phyloP scores from a whole-genome alignment of 805 yeast genomes.

The Pichia sporocuriosa region DNA sequence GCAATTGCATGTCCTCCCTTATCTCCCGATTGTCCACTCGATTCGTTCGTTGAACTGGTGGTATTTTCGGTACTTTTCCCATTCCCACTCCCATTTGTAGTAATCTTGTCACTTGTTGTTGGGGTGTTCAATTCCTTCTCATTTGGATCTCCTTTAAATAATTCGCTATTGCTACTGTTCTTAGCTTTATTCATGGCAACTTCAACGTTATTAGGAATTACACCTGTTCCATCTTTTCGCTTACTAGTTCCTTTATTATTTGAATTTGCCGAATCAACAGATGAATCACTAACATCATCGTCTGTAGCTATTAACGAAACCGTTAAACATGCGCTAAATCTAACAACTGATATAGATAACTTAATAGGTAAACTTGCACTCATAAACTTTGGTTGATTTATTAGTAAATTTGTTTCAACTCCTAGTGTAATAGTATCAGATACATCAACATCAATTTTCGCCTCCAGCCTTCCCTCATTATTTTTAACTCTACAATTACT shows the following conservation, averaged over 20 bases:
- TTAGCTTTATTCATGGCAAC: too few relatives aligned
- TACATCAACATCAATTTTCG: conserved; percentile 84
- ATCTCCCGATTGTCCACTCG: not conserved
- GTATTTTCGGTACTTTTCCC: not conserved
- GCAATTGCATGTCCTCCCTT: conserved; percentile 40
- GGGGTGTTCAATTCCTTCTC: too few relatives aligned
- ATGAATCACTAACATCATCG: conserved; percentile 15
- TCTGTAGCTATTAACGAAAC: conserved; percentile 53
- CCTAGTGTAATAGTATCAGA: conserved; percentile 84
- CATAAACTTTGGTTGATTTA: conserved; percentile 77
- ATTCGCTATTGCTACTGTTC: too few relatives aligned
- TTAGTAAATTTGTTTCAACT: conserved; percentile 67
- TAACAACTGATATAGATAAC: conserved; percentile 76
- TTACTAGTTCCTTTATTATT: conserved; percentile 5
- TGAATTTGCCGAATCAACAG: not conserved
- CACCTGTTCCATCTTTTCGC: conserved; percentile 1
- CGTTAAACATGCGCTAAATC: conserved; percentile 85
- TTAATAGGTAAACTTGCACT: conserved; percentile 85
- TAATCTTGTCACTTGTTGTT: too few relatives aligned
- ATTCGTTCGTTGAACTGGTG: not conserved
- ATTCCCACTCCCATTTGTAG: not conserved
- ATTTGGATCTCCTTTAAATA: too few relatives aligned
- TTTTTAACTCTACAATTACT: conserved; percentile 78
- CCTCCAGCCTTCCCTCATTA: conserved; percentile 56
- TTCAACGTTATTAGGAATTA: too few relatives aligned